Conservation (phyloP, 164 flowering plant species). For the Umbellularia californica region DNA sequence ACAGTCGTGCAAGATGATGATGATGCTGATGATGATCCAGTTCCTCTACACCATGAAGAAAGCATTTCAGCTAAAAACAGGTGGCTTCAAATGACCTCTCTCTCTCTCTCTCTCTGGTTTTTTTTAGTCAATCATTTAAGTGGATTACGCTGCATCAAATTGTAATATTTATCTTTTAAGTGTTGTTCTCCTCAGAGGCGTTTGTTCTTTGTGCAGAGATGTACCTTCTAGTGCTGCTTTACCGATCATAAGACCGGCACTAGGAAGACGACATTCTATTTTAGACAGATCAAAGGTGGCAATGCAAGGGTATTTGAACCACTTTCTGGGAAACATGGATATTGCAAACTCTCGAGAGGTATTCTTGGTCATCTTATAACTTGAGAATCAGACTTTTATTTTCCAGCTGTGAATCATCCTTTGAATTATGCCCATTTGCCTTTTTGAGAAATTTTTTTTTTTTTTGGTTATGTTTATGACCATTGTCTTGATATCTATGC, state of each 20-base stretch:
- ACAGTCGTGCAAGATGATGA: constrained; percentile 80
- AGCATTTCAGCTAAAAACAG: constrained; percentile 58
- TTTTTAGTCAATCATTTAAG: background rate
- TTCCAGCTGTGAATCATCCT: background rate
- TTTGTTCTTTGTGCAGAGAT: constrained; percentile 60
- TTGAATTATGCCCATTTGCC: background rate
- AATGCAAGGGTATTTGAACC: constrained; percentile 93
- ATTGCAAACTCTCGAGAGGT: constrained; percentile 95
- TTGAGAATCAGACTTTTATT: background rate
- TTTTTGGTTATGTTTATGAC: background rate
- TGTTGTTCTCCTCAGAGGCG: background rate
- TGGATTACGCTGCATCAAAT: constrained; percentile 7
- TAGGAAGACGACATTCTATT: constrained; percentile 87
- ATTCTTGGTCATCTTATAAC: background rate
- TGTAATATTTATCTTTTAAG: background rate
- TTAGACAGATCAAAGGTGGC: constrained; percentile 88
- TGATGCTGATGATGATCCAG: constrained; percentile 70
- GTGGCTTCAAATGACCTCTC: constrained; percentile 25
- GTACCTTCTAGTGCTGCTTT: constrained; percentile 97
- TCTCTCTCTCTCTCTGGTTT: background rate
- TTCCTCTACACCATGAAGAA: constrained; percentile 67
- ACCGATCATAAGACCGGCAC: constrained; percentile 83
- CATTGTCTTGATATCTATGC: background rate
- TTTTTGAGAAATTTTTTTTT: background rate
- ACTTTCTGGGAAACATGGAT: constrained; percentile 85